Base-by-base conservation (phyloP, 805 yeast species). In the Monosporozyma solicola region DNA sequence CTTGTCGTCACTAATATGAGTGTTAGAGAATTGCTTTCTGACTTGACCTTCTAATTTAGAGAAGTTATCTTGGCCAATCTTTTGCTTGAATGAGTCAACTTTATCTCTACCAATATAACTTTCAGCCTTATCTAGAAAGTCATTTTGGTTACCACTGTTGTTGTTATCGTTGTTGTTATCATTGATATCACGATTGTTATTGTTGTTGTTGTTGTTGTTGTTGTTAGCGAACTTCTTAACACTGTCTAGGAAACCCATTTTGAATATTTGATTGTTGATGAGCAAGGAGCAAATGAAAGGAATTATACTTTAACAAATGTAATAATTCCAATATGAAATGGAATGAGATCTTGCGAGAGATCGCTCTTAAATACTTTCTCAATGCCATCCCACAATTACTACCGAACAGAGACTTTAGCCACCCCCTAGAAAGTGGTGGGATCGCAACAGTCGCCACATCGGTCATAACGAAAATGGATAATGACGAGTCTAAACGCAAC, bases 181-280 rank as follows among this genome's bases (percentile, higher is more conserved):
- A 13, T 64, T 60, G 44, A 59, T 51, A 56, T 62, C 57, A 67
- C 63, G 60, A 54, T 66, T 66, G 49, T 59, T 57, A 48, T 45
- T n/a, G 24, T 41, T 22, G 39, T 51, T 4, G 29, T 43, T 33
- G 27, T 32, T 29, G 48, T 43, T n/a, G 20, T n/a, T 27, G 24
- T 47, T 45, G 41, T 35, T 54, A 44, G 71, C 65, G 50, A 67
- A 67, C 29, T 72, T 68, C 62, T 71, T 74, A 45, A 72, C 75
- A 51, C 62, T 65, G 57, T 74, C 78, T 58, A 75, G 72, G 51
- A 75, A 64, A 54, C 79, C 79, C 77, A 73, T 73, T 57, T n/a
- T 47, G n/a, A 11, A 13, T 45, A n/a, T 8, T 39, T 39, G 9
- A 39, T 8, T 39, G 10, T 11, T 15, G 16, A 39, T 16, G 16